Evolutionary conservation across 176 grass and related monocot species (phyloP), one percentile per base, ranked within the genome.

Genomic region (Stipa capillata): DNA sequence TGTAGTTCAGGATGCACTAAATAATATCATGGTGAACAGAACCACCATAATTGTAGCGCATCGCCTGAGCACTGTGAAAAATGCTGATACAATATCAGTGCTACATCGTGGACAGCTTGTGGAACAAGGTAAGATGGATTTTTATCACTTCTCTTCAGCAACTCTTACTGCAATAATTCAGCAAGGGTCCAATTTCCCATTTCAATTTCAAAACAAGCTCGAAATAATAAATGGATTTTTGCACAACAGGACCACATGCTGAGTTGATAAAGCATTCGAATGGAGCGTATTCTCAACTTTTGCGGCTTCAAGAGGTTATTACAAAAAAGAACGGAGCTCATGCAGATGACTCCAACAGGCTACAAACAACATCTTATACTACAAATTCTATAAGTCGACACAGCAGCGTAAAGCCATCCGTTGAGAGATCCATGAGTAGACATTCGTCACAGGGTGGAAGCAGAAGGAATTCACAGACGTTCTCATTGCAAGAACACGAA

Each of bases 11-110:
- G 93, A 92, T 36, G 93, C 93, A 48, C 74, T 96, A 62, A 67
- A 85, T 25, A 90, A 86, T 39, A 80, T 92, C 40, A 96, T 92
- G 89, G 69, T 85, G 11, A 67, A 85, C 49, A 87, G 89, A 52
- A 96, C 89, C n/a, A 92, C 87, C 15, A 88, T 92, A 65, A 77
- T 88, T 44, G 85, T 92, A 39, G 87, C 93, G 4, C 93, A 92
- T 88, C 87, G 87, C 33, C 66, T 92, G 73, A 96, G 81, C 69
- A 92, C 87, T 3, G 69, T 90, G 27, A 89, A 80, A 86, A 85
- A 89, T 79, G 89, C 87, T 53, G 81, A 96, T 85, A 75, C 55
- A 59, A 96, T 96, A 83, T 92, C 89, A 2, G 93, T 96, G 28
- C 73, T 95, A 71, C 78, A 85, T 60, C 77, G 73, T 13, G 93